These are phyloP conservation scores for Agrocybe praecox DNA, from an alignment of 768 basidiomycete genomes.

Conservation along the genomic window DNA sequence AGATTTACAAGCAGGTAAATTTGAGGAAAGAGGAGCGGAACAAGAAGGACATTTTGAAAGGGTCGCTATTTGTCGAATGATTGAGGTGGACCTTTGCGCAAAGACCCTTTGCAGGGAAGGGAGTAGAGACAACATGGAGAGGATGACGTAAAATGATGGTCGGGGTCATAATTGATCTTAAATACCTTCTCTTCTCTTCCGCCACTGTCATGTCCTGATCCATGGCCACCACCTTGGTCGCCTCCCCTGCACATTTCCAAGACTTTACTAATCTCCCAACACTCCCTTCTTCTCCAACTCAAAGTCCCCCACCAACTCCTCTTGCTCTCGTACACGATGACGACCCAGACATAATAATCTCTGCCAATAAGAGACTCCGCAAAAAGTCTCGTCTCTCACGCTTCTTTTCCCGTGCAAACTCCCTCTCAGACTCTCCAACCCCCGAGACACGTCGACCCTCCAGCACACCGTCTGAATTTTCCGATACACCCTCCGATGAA, in stretches of 20 bases:
- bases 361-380: conserved; percentile 48
- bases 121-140: conserved; percentile 11
- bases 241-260: background rate
- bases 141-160: conserved; percentile 9
- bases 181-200: background rate
- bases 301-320: conserved; percentile 35
- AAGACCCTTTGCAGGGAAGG: conserved; percentile 1
- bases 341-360: conserved; percentile 40
- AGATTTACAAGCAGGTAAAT: conserved; percentile 73
- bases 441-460: background rate
- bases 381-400: conserved; percentile 31
- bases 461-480: background rate
- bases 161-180: background rate
- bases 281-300: background rate
- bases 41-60: conserved; percentile 62
- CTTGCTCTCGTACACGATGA: conserved; percentile 38
- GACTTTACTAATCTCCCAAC: conserved; percentile 12
- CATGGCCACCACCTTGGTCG: conserved; percentile 11
- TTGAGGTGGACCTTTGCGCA: background rate
- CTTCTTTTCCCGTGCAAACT: conserved; percentile 36
- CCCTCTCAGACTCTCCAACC: conserved; percentile 16
- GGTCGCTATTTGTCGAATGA: background rate
- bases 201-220: conserved; percentile 8
- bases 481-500: background rate
- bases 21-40: conserved; percentile 55